phyloP scores from a whole-genome alignment of 176 grass and related monocot genomes.

The Eragrostis nindensis region DNA sequence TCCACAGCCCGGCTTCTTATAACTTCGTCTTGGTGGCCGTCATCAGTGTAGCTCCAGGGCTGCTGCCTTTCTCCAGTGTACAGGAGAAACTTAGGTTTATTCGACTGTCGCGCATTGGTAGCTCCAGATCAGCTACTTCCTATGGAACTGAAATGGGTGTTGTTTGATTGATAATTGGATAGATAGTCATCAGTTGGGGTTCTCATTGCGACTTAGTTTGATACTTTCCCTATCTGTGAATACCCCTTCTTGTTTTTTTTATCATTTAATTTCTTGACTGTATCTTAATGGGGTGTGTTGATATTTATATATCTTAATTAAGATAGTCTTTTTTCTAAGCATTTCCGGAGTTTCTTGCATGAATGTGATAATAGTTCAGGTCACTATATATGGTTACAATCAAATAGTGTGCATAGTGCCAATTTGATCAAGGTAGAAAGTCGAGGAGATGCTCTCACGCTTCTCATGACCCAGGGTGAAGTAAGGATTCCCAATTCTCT shows the following conservation, averaged over 20 bases:
- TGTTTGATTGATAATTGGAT: constrained; percentile 5
- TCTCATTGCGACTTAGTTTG: too few relatives aligned
- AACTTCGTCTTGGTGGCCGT: constrained; percentile 31
- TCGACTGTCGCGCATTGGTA: not conserved
- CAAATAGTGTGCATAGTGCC: too few relatives aligned
- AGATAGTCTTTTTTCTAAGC: not conserved
- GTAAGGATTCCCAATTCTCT: too few relatives aligned
- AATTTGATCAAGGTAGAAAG: too few relatives aligned
- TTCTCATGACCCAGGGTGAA: too few relatives aligned
- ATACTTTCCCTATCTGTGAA: too few relatives aligned
- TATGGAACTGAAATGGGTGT: not conserved
- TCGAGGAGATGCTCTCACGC: too few relatives aligned
- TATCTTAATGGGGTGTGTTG: constrained; percentile 21
- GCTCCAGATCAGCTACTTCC: not conserved
- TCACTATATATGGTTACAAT: not conserved
- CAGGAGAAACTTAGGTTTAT: too few relatives aligned
- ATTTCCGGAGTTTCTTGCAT: not conserved
- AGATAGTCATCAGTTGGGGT: not conserved
- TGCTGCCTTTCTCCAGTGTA: not conserved
- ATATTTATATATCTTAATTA: constrained; percentile 15
- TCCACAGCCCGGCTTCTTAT: constrained; percentile 32
- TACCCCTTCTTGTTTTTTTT: not conserved
- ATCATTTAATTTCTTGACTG: not conserved
- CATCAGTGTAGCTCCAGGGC: constrained; percentile 11
- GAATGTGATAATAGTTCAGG: not conserved